Conservation (phyloP, 139 green algal species). For the Protoeuglena noctilucae region DNA sequence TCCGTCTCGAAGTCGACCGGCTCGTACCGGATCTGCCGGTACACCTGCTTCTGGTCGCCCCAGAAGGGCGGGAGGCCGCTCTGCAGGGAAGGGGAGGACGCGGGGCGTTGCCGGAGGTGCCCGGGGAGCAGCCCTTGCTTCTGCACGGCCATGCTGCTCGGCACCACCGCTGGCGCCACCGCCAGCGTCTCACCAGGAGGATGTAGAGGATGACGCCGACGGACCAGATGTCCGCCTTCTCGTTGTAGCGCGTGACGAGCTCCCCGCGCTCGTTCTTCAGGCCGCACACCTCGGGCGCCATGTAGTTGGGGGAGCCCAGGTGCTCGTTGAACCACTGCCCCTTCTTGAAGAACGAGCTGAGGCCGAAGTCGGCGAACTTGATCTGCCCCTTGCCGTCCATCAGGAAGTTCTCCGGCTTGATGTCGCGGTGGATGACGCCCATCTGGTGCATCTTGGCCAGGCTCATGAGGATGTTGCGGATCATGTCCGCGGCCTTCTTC, state of each 20-base stretch:
- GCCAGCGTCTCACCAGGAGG: constrained; percentile 60
- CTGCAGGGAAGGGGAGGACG: no score
- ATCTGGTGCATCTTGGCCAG: neutral
- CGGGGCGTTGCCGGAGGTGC: no score
- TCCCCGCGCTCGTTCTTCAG: constrained; percentile 19
- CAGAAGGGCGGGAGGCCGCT: constrained; percentile 74
- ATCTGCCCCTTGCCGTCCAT: neutral
- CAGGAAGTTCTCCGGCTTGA: constrained; percentile 6
- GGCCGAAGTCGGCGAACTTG: constrained; percentile 9
- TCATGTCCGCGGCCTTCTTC: neutral
- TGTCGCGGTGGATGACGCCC: constrained; percentile 1
- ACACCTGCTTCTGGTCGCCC: constrained; percentile 59
- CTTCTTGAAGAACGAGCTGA: constrained; percentile 6
- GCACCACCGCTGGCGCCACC: no score
- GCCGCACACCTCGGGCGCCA: constrained; percentile 38
- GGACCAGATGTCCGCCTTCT: constrained; percentile 57
- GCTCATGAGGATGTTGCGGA: neutral
- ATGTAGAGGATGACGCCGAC: constrained; percentile 84
- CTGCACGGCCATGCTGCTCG: no score
- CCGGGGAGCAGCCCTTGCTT: no score
- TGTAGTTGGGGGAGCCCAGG: constrained; percentile 32
- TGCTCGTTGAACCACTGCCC: constrained; percentile 5
- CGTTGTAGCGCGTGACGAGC: constrained; percentile 19
- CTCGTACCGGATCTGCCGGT: constrained; percentile 47
- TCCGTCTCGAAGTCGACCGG: constrained; percentile 47